These are phyloP conservation scores for Ajuga chamaepitys DNA, from an alignment of 257 asterid genomes.

Conservation along the genomic window DNA sequence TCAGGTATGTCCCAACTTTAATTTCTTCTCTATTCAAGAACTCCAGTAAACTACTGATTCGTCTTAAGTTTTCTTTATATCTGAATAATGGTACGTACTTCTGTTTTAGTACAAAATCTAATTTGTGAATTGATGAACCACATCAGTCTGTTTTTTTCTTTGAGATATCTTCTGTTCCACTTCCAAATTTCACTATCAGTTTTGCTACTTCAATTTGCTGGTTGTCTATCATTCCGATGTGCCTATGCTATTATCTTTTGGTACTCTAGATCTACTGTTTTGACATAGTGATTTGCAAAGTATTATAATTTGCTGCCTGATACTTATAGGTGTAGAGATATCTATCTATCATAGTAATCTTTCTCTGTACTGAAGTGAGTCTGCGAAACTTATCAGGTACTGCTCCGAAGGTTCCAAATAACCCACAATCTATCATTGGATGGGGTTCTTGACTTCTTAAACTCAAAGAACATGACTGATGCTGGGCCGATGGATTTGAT, in stretches of 20 bases:
- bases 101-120: not conserved
- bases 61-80: not conserved
- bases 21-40: not conserved
- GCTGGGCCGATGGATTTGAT: constrained; percentile 89
- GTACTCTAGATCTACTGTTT: not conserved
- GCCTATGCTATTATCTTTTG: not conserved
- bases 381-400: constrained; percentile 45
- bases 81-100: not conserved
- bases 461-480: constrained; percentile 92
- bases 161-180: not conserved
- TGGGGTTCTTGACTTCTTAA: constrained; percentile 89
- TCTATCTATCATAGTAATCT: not conserved
- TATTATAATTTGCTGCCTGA: not conserved
- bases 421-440: constrained; percentile 82
- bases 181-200: not conserved
- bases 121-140: not conserved
- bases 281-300: not conserved
- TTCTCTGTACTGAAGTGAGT: not conserved
- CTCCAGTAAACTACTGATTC: not conserved
- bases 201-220: not conserved
- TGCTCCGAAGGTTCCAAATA: constrained; percentile 79
- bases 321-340: no score
- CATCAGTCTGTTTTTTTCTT: not conserved
- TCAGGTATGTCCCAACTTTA: constrained; percentile 55
- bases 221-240: not conserved